These are phyloP conservation scores for Penicillium oxalicum DNA, from an alignment of 2,329 filamentous ascomycete genomes.

Conservation along the genomic window DNA sequence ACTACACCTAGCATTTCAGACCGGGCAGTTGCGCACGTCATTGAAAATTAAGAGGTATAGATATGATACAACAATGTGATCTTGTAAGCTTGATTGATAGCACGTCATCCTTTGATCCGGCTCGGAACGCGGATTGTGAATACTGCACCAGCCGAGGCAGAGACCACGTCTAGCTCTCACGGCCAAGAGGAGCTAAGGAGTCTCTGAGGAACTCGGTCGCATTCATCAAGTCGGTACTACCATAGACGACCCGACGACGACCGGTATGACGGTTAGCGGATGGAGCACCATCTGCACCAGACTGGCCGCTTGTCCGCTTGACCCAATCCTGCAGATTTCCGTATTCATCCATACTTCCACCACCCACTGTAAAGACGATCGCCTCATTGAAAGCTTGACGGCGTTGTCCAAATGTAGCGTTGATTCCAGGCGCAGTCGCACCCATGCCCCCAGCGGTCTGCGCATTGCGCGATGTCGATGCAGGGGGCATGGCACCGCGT, in stretches of 20 bases:
- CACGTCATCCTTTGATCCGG: too few species aligned
- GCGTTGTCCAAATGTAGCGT: constrained; percentile 83
- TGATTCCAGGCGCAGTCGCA: constrained; percentile 56
- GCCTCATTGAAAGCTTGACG: constrained; percentile 85
- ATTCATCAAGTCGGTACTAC: constrained; percentile 72
- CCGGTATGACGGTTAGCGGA: constrained; percentile 25
- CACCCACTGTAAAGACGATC: constrained; percentile 90
- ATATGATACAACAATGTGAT: too few species aligned
- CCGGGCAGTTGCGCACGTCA: too few species aligned
- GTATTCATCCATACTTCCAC: constrained; percentile 98
- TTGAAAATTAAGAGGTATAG: too few species aligned
- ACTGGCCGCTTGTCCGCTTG: constrained; percentile 58
- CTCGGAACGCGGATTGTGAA: neutral
- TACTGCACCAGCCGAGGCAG: neutral
- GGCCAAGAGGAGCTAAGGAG: constrained; percentile 52
- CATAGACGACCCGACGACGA: constrained; percentile 82
- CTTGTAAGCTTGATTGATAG: constrained; percentile 20
- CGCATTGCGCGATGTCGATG: constrained; percentile 49
- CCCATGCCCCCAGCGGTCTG: constrained; percentile 41
- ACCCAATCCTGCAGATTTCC: constrained; percentile 97
- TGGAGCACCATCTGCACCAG: constrained; percentile 45
- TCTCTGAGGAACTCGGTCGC: constrained; percentile 56
- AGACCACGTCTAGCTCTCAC: constrained; percentile 41
- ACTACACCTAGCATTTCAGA: too few species aligned
- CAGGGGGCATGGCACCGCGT: constrained; percentile 81